Conservation (phyloP, 2,329 filamentous ascomycete genomes). For the Huntiella moniliformis region DNA sequence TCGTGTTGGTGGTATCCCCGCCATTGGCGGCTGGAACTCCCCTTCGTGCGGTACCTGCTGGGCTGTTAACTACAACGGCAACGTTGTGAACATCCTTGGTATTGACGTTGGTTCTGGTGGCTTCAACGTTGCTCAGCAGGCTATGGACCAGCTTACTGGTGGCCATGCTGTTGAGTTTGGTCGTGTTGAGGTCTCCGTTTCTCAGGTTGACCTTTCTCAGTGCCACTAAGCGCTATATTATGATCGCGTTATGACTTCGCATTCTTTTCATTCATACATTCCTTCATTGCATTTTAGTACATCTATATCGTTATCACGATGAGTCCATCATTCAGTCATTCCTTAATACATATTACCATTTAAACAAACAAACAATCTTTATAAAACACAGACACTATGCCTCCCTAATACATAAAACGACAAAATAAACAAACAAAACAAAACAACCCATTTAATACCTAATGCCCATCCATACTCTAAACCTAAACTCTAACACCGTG, state of each 20-base stretch:
- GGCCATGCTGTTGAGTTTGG: slow-evolving; percentile 31
- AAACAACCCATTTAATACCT: background rate
- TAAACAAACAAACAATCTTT: background rate
- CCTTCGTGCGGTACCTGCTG: slow-evolving; percentile 41
- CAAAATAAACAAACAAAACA: background rate
- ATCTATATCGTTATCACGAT: too few relatives aligned
- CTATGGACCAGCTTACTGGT: slow-evolving; percentile 37
- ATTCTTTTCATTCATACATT: background rate
- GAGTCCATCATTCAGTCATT: too few relatives aligned
- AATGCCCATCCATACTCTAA: background rate
- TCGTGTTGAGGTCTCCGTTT: slow-evolving; percentile 29
- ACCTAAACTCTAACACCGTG: background rate
- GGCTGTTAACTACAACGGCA: slow-evolving; percentile 31
- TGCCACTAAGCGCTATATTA: too few relatives aligned
- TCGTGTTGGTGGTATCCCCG: slow-evolving; percentile 34
- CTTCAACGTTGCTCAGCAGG: slow-evolving; percentile 38
- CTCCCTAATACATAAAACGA: background rate
- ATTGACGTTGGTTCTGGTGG: slow-evolving; percentile 31
- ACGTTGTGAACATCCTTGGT: slow-evolving; percentile 34
- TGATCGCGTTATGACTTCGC: too few relatives aligned
- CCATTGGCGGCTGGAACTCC: slow-evolving; percentile 37
- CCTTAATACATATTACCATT: background rate
- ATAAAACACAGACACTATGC: background rate
- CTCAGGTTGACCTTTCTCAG: slow-evolving; percentile 20
- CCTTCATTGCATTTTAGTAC: background rate